Base-by-base conservation (phyloP, 2,329 filamentous ascomycete genomes). In the Aspergillus amoenus region DNA sequence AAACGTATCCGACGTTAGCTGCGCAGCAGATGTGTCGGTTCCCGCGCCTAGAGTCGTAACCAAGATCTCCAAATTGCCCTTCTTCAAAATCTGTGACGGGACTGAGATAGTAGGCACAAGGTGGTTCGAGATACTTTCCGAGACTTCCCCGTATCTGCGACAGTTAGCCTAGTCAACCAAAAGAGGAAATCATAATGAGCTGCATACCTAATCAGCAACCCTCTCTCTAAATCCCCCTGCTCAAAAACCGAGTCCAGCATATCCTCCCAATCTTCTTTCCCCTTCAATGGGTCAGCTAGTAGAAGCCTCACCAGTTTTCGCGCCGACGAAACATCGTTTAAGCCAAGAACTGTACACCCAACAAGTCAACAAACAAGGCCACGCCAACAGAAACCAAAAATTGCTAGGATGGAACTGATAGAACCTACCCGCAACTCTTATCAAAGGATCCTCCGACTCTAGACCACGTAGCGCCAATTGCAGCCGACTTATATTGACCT, bases 251-350 rank as follows among this genome's bases (percentile, higher is more conserved):
- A 34, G 32, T 82, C 79, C 58, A 92, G 70, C 57, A 85, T 77
- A 66, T 78, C 77, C 72, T 93, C 89, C 89, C 89, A 93, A 24
- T 79, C 72, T 62, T 85, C 81, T 61, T 84, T 81, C 5, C 81
- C 74, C 39, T 80, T 80, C 62, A 93, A 73, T 4, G 89, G 88
- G 71, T 93, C 89, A 2, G 88, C 87, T 2, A 92, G 77, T 12
- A 91, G 74, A 37, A 93, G 77, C 42, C 86, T 83, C 45, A 92
- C 81, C 8, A 97, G 79, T 61, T 76, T 80, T 61, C 81, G 78
- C 42, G 84, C 82, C 46, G 79, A 78, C 18, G 70, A 68, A 57
- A 78, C 76, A 60, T 80, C 77, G 49, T 81, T 78, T 53, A 83
- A 61, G 9, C 80, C 79, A 18, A 84, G 74, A 3, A 84, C 80